Conservation (phyloP, 2,329 filamentous ascomycete genomes). For the Pestalotiopsis sp. region DNA sequence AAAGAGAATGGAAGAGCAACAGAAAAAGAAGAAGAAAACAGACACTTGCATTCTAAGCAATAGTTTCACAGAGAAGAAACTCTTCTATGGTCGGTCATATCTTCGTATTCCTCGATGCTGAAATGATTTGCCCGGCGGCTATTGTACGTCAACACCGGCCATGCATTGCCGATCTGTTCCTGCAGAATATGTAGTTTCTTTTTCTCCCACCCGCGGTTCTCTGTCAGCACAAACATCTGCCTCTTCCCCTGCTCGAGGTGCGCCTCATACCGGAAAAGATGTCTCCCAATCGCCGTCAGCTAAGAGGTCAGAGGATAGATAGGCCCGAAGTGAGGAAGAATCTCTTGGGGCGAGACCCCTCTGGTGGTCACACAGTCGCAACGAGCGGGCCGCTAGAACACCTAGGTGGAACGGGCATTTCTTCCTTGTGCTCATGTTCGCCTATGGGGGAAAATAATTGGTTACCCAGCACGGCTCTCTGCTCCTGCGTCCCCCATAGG, state of each 20-base stretch:
- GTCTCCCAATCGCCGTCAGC: background rate
- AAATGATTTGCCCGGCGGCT: background rate
- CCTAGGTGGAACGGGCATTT: background rate
- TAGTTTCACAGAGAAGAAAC: too few relatives aligned
- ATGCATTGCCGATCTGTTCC: background rate
- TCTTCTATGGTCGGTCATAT: background rate
- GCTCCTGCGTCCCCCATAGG: background rate
- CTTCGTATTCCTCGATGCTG: background rate
- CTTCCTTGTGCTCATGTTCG: background rate
- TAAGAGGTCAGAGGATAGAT: background rate
- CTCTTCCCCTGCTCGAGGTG: background rate
- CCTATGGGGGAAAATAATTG: constrained; percentile 1
- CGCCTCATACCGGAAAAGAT: background rate
- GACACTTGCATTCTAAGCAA: too few relatives aligned
- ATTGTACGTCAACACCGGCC: background rate
- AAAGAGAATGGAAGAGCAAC: too few relatives aligned
- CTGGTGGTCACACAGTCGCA: background rate
- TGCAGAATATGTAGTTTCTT: background rate
- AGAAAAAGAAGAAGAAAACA: too few relatives aligned
- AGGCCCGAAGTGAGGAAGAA: background rate
- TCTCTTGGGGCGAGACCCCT: background rate
- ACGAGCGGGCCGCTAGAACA: background rate
- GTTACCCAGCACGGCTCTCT: constrained; percentile 1
- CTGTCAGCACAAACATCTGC: background rate
- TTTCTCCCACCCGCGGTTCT: background rate